These are phyloP conservation scores for Solanum lycopersicoides DNA, from an alignment of 257 asterid species.

Conservation along the genomic window DNA sequence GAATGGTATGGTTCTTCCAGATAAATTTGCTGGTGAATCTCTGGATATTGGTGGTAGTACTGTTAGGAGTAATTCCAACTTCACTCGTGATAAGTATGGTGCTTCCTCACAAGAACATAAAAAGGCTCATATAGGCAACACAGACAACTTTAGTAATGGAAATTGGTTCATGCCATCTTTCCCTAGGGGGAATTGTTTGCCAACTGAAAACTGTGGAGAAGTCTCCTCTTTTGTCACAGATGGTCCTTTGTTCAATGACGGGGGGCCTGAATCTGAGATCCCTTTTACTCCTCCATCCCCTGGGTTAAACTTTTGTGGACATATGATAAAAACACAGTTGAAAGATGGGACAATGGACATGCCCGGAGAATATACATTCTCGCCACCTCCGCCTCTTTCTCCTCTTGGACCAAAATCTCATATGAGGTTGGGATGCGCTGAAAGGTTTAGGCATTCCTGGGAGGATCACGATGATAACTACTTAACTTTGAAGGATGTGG, in stretches of 20 bases:
- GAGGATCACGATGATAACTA: constrained; percentile 32
- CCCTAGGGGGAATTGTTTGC: constrained; percentile 16
- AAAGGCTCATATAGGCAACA: constrained; percentile 45
- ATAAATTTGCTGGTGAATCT: constrained; percentile 34
- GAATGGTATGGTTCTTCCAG: constrained; percentile 38
- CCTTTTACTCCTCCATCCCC: constrained; percentile 19
- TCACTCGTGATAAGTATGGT: constrained; percentile 12
- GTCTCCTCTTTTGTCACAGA: constrained; percentile 30
- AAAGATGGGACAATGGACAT: constrained; percentile 18
- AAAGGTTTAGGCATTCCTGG: constrained; percentile 12
- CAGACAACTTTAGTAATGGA: constrained; percentile 18
- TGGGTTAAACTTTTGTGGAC: constrained; percentile 8
- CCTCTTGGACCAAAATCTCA: constrained; percentile 77
- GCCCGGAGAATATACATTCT: constrained; percentile 15
- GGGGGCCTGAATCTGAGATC: constrained; percentile 4
- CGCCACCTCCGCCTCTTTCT: constrained; percentile 51
- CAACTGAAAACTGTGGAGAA: constrained; percentile 20
- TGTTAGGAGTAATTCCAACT: constrained; percentile 11
- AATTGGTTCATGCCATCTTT: constrained; percentile 19
- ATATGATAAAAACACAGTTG: constrained; percentile 11
- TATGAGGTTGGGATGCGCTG: constrained; percentile 24
- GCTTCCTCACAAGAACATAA: constrained; percentile 39
- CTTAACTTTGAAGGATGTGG: constrained; percentile 56
- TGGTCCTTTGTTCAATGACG: constrained; percentile 39
- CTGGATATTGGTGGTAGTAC: constrained; percentile 38